A percentile compares a stretch with the other conserved stretches of the same genome.
Conservation (phyloP, 192 early-diverging fungal species). For the Linnemannia zychae region DNA sequence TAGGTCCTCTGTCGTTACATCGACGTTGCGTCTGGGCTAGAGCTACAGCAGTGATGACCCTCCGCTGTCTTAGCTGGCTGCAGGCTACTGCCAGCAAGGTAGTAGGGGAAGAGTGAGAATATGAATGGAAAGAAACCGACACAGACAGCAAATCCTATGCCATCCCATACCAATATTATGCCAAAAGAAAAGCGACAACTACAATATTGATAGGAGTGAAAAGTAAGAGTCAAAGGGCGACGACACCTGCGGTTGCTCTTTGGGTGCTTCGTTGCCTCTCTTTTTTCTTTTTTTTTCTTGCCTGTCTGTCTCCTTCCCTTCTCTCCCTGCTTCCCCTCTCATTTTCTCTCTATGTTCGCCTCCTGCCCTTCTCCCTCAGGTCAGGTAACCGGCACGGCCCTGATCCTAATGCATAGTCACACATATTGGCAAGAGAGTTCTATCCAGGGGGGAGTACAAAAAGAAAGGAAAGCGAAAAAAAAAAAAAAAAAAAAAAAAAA, state of each 20-base stretch:
- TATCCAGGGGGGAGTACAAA: neutral
- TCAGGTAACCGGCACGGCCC: neutral
- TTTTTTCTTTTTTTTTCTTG: neutral
- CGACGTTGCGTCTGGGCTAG: too few species aligned
- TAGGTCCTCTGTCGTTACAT: too few species aligned
- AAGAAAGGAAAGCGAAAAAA: neutral
- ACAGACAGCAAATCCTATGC: too few species aligned
- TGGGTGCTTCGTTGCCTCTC: neutral
- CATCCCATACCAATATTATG: too few species aligned
- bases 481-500: neutral
- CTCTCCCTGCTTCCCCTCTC: neutral
- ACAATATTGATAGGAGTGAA: too few species aligned
- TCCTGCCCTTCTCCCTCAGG: neutral
- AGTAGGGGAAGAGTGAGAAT: too few species aligned
- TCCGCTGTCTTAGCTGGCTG: too few species aligned
- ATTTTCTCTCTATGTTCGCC: neutral
- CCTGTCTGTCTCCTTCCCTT: neutral
- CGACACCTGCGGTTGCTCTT: neutral
- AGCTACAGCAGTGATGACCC: too few species aligned
- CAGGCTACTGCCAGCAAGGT: too few species aligned
- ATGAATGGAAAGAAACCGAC: too few species aligned
- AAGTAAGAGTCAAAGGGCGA: too few species aligned
- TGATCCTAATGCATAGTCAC: neutral
- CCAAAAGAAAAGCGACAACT: too few species aligned
- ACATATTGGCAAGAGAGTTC: neutral